Evolutionary conservation across 2,329 filamentous ascomycete species (phyloP), one percentile per base, ranked within the genome.

Genomic region (Epichloe glyceriae): DNA sequence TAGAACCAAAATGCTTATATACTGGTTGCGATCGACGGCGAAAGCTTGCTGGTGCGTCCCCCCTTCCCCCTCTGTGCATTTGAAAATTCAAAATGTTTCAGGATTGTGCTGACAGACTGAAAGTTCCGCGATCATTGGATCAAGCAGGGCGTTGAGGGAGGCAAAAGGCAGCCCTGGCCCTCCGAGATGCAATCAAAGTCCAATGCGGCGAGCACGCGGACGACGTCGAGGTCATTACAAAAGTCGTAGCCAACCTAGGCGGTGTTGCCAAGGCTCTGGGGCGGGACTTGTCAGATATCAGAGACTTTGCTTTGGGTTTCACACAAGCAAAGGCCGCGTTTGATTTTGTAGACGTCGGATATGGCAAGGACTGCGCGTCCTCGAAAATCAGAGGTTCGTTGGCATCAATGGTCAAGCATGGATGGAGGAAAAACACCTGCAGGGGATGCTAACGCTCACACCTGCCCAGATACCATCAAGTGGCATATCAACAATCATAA

Each of bases 281-380:
- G 44, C 68, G 70, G 14, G 70, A 75, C 54, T 74, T 70, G 37
- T 61, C 61, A n/a, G 67, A 72, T 40, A 64, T 83, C 22, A 73
- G 68, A 52, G 73, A 82, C 47, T 85, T 83, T 65, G 71, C 73
- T 26, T 59, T 72, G 52, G 81, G 76, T 38, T 84, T 83, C 66
- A 80, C 74, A 46, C 78, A 80, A 62, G 73, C 70, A 53, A 73
- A 74, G 55, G 70, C 76, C 10, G 73, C 73, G 11, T 82, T 83
- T 66, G 78, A 83, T 62, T 83, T 82, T 66, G 68, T 83, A 52
- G 79, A 84, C 58, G 73, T 83, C 49, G 79, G 80, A 35, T 65
- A 72, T 56, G 73, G 73, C 43, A 80, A 80, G 60, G 78, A 82
- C 57, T 69, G 75, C 47, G 73, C 75, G 7, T 76, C 80, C 59